These are phyloP conservation scores for Penicillium herquei DNA, from an alignment of 495 filamentous ascomycete species.

Conservation along the genomic window DNA sequence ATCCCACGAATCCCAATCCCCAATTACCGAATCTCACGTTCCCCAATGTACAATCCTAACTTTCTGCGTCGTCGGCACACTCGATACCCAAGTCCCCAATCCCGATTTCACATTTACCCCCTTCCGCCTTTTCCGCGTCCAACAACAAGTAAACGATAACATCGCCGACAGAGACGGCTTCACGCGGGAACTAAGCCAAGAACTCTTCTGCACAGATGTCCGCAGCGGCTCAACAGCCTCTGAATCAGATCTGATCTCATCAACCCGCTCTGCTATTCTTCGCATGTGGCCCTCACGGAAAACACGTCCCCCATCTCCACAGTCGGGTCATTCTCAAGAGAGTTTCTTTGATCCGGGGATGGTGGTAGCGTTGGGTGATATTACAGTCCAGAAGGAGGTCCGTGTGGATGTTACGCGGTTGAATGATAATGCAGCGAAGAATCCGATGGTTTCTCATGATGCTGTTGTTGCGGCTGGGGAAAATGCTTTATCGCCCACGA, in stretches of 20 bases:
- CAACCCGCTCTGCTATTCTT: constrained; percentile 26
- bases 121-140: constrained; percentile 54
- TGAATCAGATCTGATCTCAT: constrained; percentile 25
- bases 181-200: constrained; percentile 39
- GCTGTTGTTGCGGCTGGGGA: constrained; percentile 35
- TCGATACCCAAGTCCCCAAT: constrained; percentile 42
- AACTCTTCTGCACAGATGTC: constrained; percentile 30
- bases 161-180: constrained; percentile 52
- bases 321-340: constrained; percentile 26
- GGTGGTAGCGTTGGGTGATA: constrained; percentile 40
- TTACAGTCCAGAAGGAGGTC: constrained; percentile 54
- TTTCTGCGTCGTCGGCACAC: constrained; percentile 56
- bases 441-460: constrained; percentile 21
- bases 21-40: background rate
- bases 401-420: constrained; percentile 48
- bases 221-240: constrained; percentile 20
- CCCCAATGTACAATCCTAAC: constrained; percentile 40
- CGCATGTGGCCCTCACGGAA: constrained; percentile 35
- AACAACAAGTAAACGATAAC: constrained; percentile 54
- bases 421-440: constrained; percentile 25
- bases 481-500: constrained; percentile 19
- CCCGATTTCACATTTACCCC: constrained; percentile 47
- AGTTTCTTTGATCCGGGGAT: constrained; percentile 20
- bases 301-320: background rate
- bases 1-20: constrained; percentile 23